Conservation (phyloP, 495 filamentous ascomycete species). For the Friedmanniomyces endolithicus region DNA sequence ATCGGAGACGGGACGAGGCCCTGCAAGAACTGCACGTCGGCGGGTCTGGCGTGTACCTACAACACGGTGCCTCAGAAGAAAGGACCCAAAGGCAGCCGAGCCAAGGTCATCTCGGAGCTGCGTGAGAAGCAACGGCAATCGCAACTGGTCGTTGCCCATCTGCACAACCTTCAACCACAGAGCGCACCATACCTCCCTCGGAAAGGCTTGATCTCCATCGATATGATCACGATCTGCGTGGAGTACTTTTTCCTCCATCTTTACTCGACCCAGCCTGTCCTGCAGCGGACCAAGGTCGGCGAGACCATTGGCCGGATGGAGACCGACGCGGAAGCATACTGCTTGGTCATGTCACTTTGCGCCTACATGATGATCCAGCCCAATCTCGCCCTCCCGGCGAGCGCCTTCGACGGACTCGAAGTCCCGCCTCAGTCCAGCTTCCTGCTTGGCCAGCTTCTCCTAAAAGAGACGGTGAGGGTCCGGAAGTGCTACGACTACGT, state of each 20-base stretch:
- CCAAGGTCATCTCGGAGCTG: conserved; percentile 70
- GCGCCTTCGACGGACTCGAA: conserved; percentile 30
- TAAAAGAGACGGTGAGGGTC: conserved; percentile 64
- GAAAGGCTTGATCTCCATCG: conserved; percentile 45
- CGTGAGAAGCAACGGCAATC: conserved; percentile 52
- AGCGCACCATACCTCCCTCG: conserved; percentile 30
- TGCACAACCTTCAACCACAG: conserved; percentile 27
- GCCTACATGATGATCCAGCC: conserved; percentile 80
- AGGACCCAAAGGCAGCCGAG: conserved; percentile 68
- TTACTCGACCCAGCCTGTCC: conserved; percentile 72
- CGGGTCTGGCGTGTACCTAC: conserved; percentile 63
- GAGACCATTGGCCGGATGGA: conserved; percentile 47
- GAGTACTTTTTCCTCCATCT: conserved; percentile 77
- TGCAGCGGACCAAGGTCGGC: conserved; percentile 55
- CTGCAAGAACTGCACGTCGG: conserved; percentile 57
- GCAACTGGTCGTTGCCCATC: conserved; percentile 34
- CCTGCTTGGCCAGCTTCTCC: conserved; percentile 42
- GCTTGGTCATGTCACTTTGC: conserved; percentile 64
- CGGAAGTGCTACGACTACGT: conserved; percentile 63
- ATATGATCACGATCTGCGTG: conserved; percentile 56
- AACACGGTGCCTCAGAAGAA: conserved; percentile 79
- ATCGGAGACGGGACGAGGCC: conserved; percentile 48
- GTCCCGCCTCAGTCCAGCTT: conserved; percentile 4
- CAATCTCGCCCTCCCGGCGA: conserved; percentile 44
- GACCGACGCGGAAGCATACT: conserved; percentile 61